These are phyloP conservation scores for Blepharisma stoltei DNA, from an alignment of 73 alveolate genomes.

Conservation along the genomic window DNA sequence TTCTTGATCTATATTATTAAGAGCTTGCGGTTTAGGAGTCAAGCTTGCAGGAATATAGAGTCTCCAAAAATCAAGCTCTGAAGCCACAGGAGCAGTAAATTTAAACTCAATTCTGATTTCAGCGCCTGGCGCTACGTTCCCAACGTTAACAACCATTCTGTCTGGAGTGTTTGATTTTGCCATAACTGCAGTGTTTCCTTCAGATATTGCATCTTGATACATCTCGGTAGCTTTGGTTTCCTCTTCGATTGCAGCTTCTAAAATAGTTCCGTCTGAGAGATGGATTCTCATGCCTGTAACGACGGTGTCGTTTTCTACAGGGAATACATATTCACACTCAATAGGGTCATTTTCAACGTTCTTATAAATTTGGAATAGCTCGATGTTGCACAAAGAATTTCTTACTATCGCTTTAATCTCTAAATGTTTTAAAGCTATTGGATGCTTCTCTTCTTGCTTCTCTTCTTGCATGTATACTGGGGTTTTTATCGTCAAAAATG, in stretches of 20 bases:
- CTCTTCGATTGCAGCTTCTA: slow-evolving; percentile 9
- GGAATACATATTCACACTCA: slow-evolving; percentile 25
- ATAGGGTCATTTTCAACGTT: slow-evolving; percentile 23
- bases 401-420: too few relatives aligned
- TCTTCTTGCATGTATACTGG: too few relatives aligned
- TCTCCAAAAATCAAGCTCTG: not conserved
- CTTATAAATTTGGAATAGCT: not conserved
- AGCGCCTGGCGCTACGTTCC: slow-evolving; percentile 18
- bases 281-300: not conserved
- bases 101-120: not conserved
- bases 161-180: not conserved
- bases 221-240: slow-evolving; percentile 4
- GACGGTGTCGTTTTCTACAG: slow-evolving; percentile 4
- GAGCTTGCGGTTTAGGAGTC: too few relatives aligned
- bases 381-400: too few relatives aligned
- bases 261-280: not conserved
- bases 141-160: not conserved
- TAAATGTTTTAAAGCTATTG: too few relatives aligned
- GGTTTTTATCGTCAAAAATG: too few relatives aligned
- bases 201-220: slow-evolving; percentile 30
- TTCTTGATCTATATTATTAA: too few relatives aligned
- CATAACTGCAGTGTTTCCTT: slow-evolving; percentile 28
- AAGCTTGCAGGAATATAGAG: slow-evolving; percentile 12
- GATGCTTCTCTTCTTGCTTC: too few relatives aligned
- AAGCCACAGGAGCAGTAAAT: not conserved